Conservation (phyloP, 1,284 basidiomycete genomes). For the Caloboletus firmus region DNA sequence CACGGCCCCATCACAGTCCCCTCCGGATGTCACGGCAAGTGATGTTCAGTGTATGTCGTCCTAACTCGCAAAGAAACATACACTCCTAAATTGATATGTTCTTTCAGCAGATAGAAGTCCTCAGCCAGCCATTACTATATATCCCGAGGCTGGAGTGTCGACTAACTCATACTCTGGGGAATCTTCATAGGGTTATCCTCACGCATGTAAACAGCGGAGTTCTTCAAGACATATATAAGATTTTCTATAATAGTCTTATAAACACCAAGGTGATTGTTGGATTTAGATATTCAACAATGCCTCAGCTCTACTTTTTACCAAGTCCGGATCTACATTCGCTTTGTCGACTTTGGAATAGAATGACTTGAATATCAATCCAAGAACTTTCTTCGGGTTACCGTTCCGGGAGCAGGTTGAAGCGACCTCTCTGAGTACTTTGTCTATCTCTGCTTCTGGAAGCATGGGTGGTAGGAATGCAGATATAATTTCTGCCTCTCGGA, state of each 20-base stretch:
- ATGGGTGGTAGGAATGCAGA: conserved; percentile 58
- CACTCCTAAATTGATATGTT: conserved; percentile 5
- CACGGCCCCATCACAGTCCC: background rate
- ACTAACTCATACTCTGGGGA: background rate
- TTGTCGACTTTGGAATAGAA: conserved; percentile 65
- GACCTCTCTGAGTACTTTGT: conserved; percentile 46
- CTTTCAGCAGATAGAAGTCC: conserved; percentile 4
- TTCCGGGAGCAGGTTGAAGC: conserved; percentile 34
- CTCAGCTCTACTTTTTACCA: conserved; percentile 54
- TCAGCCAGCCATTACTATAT: background rate
- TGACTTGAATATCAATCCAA: conserved; percentile 55
- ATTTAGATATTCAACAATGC: conserved; percentile 36
- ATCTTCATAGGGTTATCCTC: conserved; percentile 1
- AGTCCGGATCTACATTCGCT: conserved; percentile 52
- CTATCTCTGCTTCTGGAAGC: conserved; percentile 54
- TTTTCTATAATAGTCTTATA: conserved; percentile 4
- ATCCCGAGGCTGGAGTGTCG: conserved; percentile 1
- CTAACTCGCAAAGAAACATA: background rate
- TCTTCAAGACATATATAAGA: background rate
- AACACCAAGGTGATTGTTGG: background rate
- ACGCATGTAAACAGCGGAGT: background rate
- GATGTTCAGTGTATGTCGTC: conserved; percentile 18
- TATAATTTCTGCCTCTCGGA: conserved; percentile 54
- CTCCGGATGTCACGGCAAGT: background rate
- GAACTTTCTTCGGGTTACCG: conserved; percentile 38